phyloP scores from a whole-genome alignment of 2,329 filamentous ascomycete genomes.

The Anisogramma anomala region DNA sequence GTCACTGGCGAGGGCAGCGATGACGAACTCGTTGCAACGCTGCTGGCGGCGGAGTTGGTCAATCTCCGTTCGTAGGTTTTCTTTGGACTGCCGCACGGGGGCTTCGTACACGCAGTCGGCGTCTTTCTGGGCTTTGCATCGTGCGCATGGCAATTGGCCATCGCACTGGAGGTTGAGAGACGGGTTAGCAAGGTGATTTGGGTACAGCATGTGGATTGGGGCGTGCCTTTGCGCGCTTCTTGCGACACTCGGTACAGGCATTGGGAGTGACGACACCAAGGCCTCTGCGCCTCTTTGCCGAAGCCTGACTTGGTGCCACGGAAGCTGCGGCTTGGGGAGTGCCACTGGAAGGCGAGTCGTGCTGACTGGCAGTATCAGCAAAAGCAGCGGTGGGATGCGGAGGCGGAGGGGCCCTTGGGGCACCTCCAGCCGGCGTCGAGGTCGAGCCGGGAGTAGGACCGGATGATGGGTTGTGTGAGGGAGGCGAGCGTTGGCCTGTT shows the following conservation, averaged over 20 bases:
- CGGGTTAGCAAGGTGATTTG: no score
- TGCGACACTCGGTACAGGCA: conserved; percentile 50
- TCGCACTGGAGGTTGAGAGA: conserved; percentile 37
- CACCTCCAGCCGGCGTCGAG: conserved; percentile 2
- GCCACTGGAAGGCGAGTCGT: conserved; percentile 19
- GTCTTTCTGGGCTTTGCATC: conserved; percentile 44
- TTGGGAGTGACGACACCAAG: conserved; percentile 47
- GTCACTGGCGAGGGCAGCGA: conserved; percentile 40
- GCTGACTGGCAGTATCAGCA: conserved; percentile 1
- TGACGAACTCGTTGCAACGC: conserved; percentile 42
- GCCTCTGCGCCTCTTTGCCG: conserved; percentile 42
- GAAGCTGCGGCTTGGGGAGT: conserved; percentile 15
- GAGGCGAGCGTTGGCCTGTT: background rate
- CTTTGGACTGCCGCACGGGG: conserved; percentile 52
- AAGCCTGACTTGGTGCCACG: conserved; percentile 13
- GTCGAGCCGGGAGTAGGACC: conserved; percentile 2
- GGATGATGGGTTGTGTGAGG: background rate
- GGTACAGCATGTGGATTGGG: no score
- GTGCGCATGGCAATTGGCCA: conserved; percentile 42
- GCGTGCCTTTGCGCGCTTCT: conserved; percentile 49
- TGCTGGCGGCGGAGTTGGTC: conserved; percentile 44
- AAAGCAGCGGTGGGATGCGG: background rate
- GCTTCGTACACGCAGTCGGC: conserved; percentile 50
- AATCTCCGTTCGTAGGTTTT: conserved; percentile 48
- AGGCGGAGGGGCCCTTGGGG: background rate